These are phyloP conservation scores for Podosphaera leucotricha DNA, from an alignment of 2,329 filamentous ascomycete genomes.

Conservation along the genomic window DNA sequence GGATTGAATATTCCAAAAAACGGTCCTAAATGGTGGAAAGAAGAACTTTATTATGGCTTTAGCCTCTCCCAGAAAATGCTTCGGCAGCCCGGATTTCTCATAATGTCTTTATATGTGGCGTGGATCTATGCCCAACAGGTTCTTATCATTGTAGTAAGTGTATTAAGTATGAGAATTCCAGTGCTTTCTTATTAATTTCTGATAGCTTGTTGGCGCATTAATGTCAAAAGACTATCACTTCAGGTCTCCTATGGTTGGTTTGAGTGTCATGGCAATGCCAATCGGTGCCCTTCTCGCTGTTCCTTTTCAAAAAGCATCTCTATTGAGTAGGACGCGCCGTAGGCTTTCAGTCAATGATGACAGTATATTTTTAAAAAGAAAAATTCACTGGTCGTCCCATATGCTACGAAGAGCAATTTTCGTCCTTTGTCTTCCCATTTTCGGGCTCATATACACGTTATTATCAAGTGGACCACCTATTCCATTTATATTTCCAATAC, in stretches of 20 bases:
- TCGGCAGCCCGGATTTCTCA: slow-evolving; percentile 46
- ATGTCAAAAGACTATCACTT: slow-evolving; percentile 43
- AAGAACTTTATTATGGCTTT: slow-evolving; percentile 50
- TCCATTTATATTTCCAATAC: slow-evolving; percentile 36
- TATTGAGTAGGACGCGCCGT: slow-evolving; percentile 41
- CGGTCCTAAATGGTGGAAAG: slow-evolving; percentile 53
- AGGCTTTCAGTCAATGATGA: slow-evolving; percentile 35
- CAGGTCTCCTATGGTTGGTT: slow-evolving; percentile 38
- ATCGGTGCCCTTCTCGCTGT: slow-evolving; percentile 46
- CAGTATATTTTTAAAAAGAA: slow-evolving; percentile 36
- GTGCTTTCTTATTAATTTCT: slow-evolving; percentile 2
- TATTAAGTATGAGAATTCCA: slow-evolving; percentile 1
- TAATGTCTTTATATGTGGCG: slow-evolving; percentile 46
- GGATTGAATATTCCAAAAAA: slow-evolving; percentile 52
- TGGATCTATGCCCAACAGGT: slow-evolving; percentile 64
- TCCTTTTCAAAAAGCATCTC: slow-evolving; percentile 48
- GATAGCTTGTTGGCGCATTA: slow-evolving; percentile 40
- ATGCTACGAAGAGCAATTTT: slow-evolving; percentile 44
- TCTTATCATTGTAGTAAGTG: slow-evolving; percentile 40
- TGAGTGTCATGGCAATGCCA: slow-evolving; percentile 40
- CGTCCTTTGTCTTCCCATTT: slow-evolving; percentile 40
- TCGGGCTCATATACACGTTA: slow-evolving; percentile 42
- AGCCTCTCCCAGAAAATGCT: slow-evolving; percentile 46
- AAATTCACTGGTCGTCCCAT: slow-evolving; percentile 47
- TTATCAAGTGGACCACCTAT: slow-evolving; percentile 37